Base-by-base conservation (phyloP, 2,329 filamentous ascomycete species). In the Endothia cerciana region DNA sequence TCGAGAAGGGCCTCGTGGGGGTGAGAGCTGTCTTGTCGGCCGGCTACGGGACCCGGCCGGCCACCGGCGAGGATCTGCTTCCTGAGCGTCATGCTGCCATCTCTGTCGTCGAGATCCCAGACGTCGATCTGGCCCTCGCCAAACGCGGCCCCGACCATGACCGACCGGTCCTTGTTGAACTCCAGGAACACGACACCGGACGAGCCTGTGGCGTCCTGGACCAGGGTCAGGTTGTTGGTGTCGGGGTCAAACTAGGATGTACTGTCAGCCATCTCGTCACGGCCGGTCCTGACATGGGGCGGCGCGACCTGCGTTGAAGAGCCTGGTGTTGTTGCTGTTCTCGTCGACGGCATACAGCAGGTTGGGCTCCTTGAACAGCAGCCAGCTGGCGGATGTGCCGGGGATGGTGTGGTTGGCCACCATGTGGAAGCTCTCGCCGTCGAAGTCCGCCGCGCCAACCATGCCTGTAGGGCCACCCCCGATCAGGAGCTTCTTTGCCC, bases 1-100 rank as follows among this genome's bases (percentile, higher is more conserved):
- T 85, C 82, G 11, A 81, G 75, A 30, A 82, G 73, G 13, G 79
- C 75, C 74, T 85, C 80, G 72, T 86, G 83, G 33, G 83, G 80
- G 63, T 81, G 76, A 66, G 76, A 72, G 8, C 58, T 65, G 2
- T 59, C 67, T 66, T 77, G 75, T 4, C 65, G 67, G 25, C 71
- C 68, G n/a, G 49, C 66, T 10, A 71, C 71, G 7, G 68, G 69
- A 6, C 73, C 66, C 0, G 63, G 70, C 4, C 70, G 60, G 7
- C 74, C 72, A n/a, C 61, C 63, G n/a, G 74, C 65, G 3, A 51
- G 69, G 60, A 75, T 62, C 19, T 65, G 57, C 70, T 68, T 68
- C 15, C 51, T 61, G 43, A 68, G 66, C 41, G 43, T 66, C 38
- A 68, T 19, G 61, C 36, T 66, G 33, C 64, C 61, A 33, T 66